Evolutionary conservation across 768 basidiomycete genomes (phyloP), one percentile per base, ranked within the genome.

Genomic region (Rhodotorula babjevae): DNA sequence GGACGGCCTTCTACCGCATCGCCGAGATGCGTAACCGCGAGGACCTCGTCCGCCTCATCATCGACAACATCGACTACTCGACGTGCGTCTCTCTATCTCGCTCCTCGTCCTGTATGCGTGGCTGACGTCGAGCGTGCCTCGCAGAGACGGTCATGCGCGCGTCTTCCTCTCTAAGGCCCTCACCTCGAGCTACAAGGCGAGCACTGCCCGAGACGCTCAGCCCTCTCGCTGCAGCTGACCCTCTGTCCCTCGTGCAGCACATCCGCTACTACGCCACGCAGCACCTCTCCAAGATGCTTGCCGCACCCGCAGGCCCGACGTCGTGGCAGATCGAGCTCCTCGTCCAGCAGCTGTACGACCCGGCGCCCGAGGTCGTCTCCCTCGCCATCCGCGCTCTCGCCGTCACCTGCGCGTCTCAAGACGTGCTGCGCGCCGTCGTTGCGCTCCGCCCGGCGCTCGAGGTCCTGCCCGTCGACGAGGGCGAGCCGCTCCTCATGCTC

Each of bases 391-490:
- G 88, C 70, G 90, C 89, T 78, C 85, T 99, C 12, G 90, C 96
- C 79, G 91, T 91, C 77, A 92, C 89, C 2, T 98, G 95, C 77
- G 89, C 93, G 77, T 85, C 87, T 19, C 86, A 88, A 76, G 90
- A 91, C 53, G 87, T 90, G 31, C 84, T 99, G 40, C 89, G 94
- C 78, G 84, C 91, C 63, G 92, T 98, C 7, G 94, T 99, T 6
- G 89, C 91, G 79, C 90, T 97, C 87, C 89, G 92, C 74, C 96
- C 96, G 1, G 92, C 89, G 21, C 86, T 98, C 82, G 94, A 98
- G 78, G 93, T 98, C 82, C 84, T 99, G 7, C 96, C 94, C 5
- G 92, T 93, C 61, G 87, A 93, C 53, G 95, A 59, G 40, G 25
- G 40, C 94, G 90, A 94, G 80, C 87, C 90, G 0, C 81, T 99